Evolutionary conservation across 805 yeast species (phyloP), one percentile per base, ranked within the genome.

Genomic region (Myxozyma lipomycoides): DNA sequence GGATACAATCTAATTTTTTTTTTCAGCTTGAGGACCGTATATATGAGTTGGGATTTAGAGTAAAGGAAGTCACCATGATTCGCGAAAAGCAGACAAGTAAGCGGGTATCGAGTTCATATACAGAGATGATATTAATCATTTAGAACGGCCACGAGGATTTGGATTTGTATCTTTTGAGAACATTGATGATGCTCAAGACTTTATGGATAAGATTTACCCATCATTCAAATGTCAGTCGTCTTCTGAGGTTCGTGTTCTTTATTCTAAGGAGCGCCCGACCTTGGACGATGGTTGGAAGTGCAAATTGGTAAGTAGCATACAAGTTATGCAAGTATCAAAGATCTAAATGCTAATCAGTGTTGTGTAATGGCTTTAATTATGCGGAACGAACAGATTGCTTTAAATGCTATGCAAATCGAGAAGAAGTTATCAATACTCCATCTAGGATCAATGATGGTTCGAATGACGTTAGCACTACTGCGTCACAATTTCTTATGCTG

Each of bases 401-500:
- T n/a, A 30, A 34, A n/a, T 52, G 56, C 36, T 25, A n/a, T 4
- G 45, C 47, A 12, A n/a, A 15, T 26, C 26, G 43, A 7, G 38
- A 45, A 17, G 44, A 43, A 2, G 42, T 40, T 4, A 30, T 48
- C 12, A 23, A 36, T 19, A n/a, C n/a, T n/a, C 40, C 17, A 10
- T 7, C 12, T 36, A 35, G 24, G 23, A n/a, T 15, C 3, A 53
- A 52, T 18, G 46, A 50, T 42, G 58, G 58, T 17, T 26, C 52
- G 3, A 40, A 46, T 38, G 58, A 53, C 28, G 28, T 40, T 23
- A 41, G 49, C 25, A 43, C 24, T 9, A 10, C 36, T 34, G 45
- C 58, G n/a, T 54, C 58, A 2, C 58, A 51, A 26, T 54, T 54
- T 40, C 45, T 54, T 10, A 26, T 54, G n/a, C 37, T 54, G 6